phyloP scores from a whole-genome alignment of 2,329 filamentous ascomycete species.

The Fusarium setosum region DNA sequence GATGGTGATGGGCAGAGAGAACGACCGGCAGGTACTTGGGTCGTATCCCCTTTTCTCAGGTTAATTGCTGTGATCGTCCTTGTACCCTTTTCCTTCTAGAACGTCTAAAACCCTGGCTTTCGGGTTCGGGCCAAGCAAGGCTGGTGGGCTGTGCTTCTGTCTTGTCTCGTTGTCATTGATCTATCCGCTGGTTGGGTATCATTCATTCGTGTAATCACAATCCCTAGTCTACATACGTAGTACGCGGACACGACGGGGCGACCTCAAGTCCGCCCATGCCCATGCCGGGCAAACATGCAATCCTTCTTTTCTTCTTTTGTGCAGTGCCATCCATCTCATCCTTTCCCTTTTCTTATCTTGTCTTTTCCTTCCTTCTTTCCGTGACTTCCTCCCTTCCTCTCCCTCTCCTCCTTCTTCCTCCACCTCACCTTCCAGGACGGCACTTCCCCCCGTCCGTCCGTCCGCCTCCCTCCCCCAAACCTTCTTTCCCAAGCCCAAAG shows the following conservation, averaged over 20 bases:
- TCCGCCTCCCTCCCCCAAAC: slow-evolving; percentile 17
- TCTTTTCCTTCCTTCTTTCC: not conserved
- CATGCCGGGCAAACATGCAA: not conserved
- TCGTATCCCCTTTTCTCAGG: not conserved
- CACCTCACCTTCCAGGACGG: not conserved
- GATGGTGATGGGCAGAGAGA: not conserved
- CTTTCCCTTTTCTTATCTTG: not conserved
- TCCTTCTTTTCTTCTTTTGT: not conserved
- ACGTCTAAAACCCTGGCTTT: not conserved
- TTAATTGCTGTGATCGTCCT: not conserved
- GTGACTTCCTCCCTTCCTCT: not conserved
- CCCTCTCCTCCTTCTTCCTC: not conserved
- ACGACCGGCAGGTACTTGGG: no score
- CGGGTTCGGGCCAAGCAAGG: not conserved
- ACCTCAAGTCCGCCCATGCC: no score
- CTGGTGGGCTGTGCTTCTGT: not conserved
- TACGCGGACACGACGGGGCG: no score
- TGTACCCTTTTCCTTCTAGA: not conserved
- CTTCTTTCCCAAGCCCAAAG: slow-evolving; percentile 17
- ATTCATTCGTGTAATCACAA: not conserved
- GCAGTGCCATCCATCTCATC: not conserved
- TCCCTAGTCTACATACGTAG: not conserved
- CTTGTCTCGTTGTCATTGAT: slow-evolving; percentile 19
- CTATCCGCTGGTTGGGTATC: not conserved
- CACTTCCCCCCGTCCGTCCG: slow-evolving; percentile 6